Evolutionary conservation across 148 eudicot species (phyloP).

Genomic region (Heliosperma pusillum): DNA sequence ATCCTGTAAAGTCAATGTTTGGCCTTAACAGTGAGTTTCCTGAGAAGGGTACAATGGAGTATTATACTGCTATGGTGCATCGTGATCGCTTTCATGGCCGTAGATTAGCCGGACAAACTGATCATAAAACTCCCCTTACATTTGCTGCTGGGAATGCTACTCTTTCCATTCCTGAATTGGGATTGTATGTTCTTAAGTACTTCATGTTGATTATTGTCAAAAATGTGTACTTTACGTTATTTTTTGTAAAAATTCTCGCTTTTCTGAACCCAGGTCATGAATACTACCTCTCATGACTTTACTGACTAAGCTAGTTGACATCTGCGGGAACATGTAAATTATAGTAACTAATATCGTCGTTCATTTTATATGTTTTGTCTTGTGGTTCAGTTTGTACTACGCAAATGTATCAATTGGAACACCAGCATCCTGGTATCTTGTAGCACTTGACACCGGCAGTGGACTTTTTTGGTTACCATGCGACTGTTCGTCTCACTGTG

Average conservation of each 20-base stretch:
- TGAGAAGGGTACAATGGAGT: slow-evolving; percentile 49
- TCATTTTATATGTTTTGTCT: background rate
- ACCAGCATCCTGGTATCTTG: slow-evolving; percentile 57
- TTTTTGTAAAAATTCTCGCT: no score
- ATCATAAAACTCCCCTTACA: slow-evolving; percentile 30
- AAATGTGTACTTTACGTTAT: no score
- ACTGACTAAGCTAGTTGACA: no score
- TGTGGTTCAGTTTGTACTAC: slow-evolving; percentile 72
- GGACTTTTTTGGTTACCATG: slow-evolving; percentile 91
- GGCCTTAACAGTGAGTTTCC: slow-evolving; percentile 46
- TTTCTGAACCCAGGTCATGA: no score
- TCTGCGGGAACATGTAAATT: no score
- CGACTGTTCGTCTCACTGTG: slow-evolving; percentile 48
- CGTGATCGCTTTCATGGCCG: slow-evolving; percentile 69
- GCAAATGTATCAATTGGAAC: slow-evolving; percentile 80
- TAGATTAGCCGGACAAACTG: slow-evolving; percentile 30
- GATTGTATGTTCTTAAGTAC: slow-evolving; percentile 53
- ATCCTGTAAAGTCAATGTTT: slow-evolving; percentile 54
- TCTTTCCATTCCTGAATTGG: slow-evolving; percentile 36
- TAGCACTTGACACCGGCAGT: slow-evolving; percentile 94
- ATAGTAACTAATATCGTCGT: background rate
- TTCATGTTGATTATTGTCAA: no score
- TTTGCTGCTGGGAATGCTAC: slow-evolving; percentile 63
- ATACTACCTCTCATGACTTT: no score
- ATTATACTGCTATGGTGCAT: slow-evolving; percentile 64